Percentiles rank a stretch among this genome's conserved stretches.
phyloP scores from a whole-genome alignment of 106 monocot species.

The Dioscorea alata region DNA sequence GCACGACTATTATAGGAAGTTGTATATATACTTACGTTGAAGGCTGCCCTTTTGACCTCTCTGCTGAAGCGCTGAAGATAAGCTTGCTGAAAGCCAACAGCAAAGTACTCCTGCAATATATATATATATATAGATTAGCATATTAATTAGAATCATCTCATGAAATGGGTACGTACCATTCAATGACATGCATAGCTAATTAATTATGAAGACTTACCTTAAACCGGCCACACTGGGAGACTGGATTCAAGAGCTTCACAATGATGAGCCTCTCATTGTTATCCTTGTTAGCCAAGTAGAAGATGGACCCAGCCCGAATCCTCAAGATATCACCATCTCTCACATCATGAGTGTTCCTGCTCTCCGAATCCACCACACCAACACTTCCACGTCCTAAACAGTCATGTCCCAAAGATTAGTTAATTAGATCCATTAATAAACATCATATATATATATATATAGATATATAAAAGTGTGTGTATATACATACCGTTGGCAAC shows the following conservation, averaged over 20 bases:
- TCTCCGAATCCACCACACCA: slow-evolving; percentile 9
- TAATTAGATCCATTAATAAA: too few relatives aligned
- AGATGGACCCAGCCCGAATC: slow-evolving; percentile 27
- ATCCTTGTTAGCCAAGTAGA: slow-evolving; percentile 39
- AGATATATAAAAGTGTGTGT: too few relatives aligned
- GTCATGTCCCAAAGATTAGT: too few relatives aligned
- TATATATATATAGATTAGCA: too few relatives aligned
- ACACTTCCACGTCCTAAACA: slow-evolving; percentile 32
- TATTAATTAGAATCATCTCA: too few relatives aligned
- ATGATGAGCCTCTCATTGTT: slow-evolving; percentile 27
- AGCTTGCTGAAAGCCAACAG: slow-evolving; percentile 22
- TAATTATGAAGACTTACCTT: too few relatives aligned
- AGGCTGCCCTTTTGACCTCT: slow-evolving; percentile 48
- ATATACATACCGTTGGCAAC: slow-evolving; percentile 17
- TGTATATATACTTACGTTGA: slow-evolving; percentile 29
- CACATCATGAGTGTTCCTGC: slow-evolving; percentile 26
- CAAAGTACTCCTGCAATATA: slow-evolving; percentile 28
- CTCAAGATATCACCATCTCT: slow-evolving; percentile 34
- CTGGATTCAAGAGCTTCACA: slow-evolving; percentile 31
- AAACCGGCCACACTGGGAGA: slow-evolving; percentile 30
- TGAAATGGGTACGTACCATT: too few relatives aligned
- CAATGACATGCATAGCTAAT: too few relatives aligned
- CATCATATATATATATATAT: too few relatives aligned
- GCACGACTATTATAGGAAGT: too few relatives aligned
- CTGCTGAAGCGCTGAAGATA: slow-evolving; percentile 38